phyloP scores from a whole-genome alignment of 805 yeast species.

The Lipomyces mesembrius region DNA sequence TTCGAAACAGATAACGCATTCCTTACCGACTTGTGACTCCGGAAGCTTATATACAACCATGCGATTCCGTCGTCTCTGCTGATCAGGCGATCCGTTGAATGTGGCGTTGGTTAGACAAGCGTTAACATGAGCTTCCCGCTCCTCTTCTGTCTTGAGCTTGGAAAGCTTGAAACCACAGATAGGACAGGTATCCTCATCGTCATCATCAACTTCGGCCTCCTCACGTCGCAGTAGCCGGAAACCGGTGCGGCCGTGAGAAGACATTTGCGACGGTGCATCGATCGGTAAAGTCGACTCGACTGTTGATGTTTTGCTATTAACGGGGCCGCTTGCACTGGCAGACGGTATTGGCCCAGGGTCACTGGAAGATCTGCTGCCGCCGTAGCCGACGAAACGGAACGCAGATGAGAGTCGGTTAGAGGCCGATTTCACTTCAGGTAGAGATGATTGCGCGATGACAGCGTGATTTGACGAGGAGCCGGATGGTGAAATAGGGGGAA shows the following conservation, averaged over 20 bases:
- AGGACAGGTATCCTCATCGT: slow-evolving; percentile 48
- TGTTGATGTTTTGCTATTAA: slow-evolving; percentile 1
- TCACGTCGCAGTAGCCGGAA: slow-evolving; percentile 28
- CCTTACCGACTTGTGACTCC: slow-evolving; percentile 57
- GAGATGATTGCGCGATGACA: not conserved
- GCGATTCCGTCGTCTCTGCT: slow-evolving; percentile 63
- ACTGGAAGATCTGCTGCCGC: slow-evolving; percentile 5
- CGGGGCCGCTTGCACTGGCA: slow-evolving; percentile 1
- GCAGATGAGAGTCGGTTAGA: slow-evolving; percentile 19
- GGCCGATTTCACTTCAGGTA: slow-evolving; percentile 16
- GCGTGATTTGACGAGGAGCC: slow-evolving; percentile 7
- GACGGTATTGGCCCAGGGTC: not conserved
- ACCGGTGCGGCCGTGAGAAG: slow-evolving; percentile 17
- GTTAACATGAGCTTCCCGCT: slow-evolving; percentile 69
- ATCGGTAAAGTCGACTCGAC: slow-evolving; percentile 26
- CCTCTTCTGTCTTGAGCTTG: slow-evolving; percentile 41
- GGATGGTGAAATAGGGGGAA: not conserved
- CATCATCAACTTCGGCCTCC: slow-evolving; percentile 25
- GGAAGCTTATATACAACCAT: slow-evolving; percentile 75
- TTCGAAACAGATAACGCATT: slow-evolving; percentile 94
- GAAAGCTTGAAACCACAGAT: slow-evolving; percentile 46
- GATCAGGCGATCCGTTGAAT: slow-evolving; percentile 64
- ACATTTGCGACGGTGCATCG: not conserved
- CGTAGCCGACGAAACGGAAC: slow-evolving; percentile 24
- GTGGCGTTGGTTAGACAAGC: slow-evolving; percentile 65